These are phyloP conservation scores for Lepidium campestre DNA, from an alignment of 441 rosid genomes.

Conservation along the genomic window DNA sequence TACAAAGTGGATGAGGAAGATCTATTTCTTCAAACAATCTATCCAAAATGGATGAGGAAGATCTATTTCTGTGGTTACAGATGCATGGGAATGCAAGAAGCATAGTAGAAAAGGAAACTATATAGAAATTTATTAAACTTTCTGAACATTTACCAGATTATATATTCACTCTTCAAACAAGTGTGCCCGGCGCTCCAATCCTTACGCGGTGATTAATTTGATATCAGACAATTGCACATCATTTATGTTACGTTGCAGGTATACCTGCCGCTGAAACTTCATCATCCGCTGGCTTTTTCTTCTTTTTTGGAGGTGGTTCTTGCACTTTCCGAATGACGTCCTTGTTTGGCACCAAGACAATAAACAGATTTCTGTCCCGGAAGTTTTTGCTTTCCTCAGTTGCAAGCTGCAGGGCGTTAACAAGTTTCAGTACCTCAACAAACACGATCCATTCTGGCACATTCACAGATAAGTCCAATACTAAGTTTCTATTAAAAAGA, in stretches of 20 bases:
- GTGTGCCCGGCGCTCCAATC: conserved; percentile 1
- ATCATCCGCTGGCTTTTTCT: conserved; percentile 38
- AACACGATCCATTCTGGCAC: neutral
- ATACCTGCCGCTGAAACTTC: conserved; percentile 52
- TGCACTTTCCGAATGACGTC: conserved; percentile 56
- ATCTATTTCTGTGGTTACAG: conserved; percentile 16
- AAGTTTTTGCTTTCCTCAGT: conserved; percentile 77
- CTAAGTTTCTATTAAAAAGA: neutral
- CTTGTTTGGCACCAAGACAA: conserved; percentile 74
- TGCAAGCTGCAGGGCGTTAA: conserved; percentile 54
- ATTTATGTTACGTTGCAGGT: conserved; percentile 5
- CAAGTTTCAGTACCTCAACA: neutral
- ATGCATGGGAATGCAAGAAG: conserved; percentile 8
- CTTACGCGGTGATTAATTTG: neutral
- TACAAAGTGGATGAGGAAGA: neutral
- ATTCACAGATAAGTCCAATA: neutral
- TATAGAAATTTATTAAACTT: conserved; percentile 12
- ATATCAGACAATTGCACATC: neutral
- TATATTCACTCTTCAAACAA: neutral
- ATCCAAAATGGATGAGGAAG: neutral
- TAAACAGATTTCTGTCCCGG: conserved; percentile 64
- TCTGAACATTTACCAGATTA: neutral
- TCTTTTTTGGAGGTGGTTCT: conserved; percentile 57
- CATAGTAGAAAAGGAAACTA: conserved; percentile 12
- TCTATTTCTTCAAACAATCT: conserved; percentile 1